A percentile compares a stretch with the other conserved stretches of the same genome.
These are phyloP conservation scores for Calonectria pseudoturangicola DNA, from an alignment of 2,329 filamentous ascomycete species.

Conservation along the genomic window DNA sequence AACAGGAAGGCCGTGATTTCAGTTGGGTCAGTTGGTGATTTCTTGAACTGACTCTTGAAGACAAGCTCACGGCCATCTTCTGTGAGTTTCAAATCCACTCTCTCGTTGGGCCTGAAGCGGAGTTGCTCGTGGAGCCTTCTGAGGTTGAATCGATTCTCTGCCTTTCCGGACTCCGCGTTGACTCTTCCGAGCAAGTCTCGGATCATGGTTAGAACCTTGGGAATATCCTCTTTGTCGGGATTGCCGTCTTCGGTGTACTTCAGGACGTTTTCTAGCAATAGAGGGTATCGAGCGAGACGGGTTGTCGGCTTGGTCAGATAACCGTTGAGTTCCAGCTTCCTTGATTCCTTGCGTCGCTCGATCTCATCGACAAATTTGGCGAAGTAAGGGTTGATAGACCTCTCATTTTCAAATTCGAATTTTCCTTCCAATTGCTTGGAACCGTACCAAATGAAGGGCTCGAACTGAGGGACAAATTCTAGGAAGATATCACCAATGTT, in stretches of 20 bases:
- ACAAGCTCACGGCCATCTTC: conserved; percentile 95
- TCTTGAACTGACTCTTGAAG: conserved; percentile 96
- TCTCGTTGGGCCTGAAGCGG: conserved; percentile 91
- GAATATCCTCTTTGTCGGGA: conserved; percentile 93
- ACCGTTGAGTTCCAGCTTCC: conserved; percentile 97
- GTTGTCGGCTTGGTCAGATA: conserved; percentile 99
- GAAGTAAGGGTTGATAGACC: conserved; percentile 89
- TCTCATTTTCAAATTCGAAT: conserved; percentile 98
- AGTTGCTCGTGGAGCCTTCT: conserved; percentile 93
- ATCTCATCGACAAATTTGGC: conserved; percentile 96
- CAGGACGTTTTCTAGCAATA: conserved; percentile 91
- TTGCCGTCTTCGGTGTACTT: conserved; percentile 94
- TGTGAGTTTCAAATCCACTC: conserved; percentile 94
- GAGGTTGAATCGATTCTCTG: conserved; percentile 97
- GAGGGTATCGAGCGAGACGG: conserved; percentile 92
- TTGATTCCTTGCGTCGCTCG: conserved; percentile 94
- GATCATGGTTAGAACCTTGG: conserved; percentile 90
- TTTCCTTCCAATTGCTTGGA: conserved; percentile 97
- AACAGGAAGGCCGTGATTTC: conserved; percentile 98
- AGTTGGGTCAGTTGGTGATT: conserved; percentile 88
- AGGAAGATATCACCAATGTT: conserved; percentile 96
- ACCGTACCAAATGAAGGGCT: conserved; percentile 97
- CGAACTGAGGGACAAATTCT: conserved; percentile 92
- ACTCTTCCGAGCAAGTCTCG: conserved; percentile 90
- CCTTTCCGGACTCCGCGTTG: conserved; percentile 96